phyloP scores from a whole-genome alignment of 2,329 filamentous ascomycete species.

The Aspergillus luchuensis region DNA sequence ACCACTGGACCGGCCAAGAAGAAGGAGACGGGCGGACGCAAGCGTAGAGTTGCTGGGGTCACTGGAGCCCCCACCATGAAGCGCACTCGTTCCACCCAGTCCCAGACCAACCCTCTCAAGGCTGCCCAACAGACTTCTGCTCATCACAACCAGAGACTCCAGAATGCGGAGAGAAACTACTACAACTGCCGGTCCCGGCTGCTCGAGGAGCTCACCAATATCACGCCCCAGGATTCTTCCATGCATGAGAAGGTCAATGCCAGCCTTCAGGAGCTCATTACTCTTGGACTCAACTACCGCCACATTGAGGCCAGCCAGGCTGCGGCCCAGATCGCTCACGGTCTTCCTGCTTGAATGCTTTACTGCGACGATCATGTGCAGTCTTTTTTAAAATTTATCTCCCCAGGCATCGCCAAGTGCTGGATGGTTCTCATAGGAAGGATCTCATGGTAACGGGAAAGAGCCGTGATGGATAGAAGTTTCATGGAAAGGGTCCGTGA shows the following conservation, averaged over 20 bases:
- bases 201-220: constrained; percentile 42
- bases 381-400: neutral
- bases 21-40: constrained; percentile 43
- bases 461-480: neutral
- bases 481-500: neutral
- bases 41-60: constrained; percentile 42
- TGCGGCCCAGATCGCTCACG: constrained; percentile 37
- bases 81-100: constrained; percentile 43
- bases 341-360: constrained; percentile 36
- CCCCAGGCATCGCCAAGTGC: neutral
- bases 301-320: constrained; percentile 46
- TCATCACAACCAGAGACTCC: constrained; percentile 43
- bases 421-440: constrained; percentile 1
- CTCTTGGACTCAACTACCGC: constrained; percentile 46
- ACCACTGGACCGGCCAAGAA: constrained; percentile 38
- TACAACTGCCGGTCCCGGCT: constrained; percentile 44
- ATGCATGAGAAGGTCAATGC: constrained; percentile 50
- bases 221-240: constrained; percentile 43
- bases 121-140: constrained; percentile 34
- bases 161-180: constrained; percentile 46
- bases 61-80: constrained; percentile 45
- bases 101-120: constrained; percentile 39
- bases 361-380: neutral
- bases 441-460: neutral
- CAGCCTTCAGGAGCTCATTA: constrained; percentile 47